Percentiles rank a stretch among this genome's conserved stretches.
phyloP scores from a whole-genome alignment of 192 early-diverging fungal species.

The Coemansia sp. region DNA sequence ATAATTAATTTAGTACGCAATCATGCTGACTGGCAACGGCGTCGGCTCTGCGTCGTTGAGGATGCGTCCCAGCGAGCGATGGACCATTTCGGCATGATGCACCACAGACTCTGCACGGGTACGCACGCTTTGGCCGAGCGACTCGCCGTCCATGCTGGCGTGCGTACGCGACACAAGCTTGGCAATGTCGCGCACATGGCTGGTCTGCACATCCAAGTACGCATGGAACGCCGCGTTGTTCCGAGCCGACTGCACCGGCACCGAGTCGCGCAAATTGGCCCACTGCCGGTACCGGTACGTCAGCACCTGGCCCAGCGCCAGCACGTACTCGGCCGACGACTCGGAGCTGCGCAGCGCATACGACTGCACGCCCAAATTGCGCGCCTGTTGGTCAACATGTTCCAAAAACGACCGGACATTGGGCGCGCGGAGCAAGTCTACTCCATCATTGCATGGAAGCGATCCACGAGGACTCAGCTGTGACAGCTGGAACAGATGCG shows the following conservation, averaged over 20 bases:
- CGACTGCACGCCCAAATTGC: slow-evolving; percentile 53
- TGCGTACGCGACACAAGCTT: slow-evolving; percentile 63
- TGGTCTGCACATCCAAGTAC: slow-evolving; percentile 63
- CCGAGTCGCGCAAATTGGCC: slow-evolving; percentile 86
- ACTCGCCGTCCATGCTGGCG: slow-evolving; percentile 57
- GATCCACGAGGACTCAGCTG: slow-evolving; percentile 77
- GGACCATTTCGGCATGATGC: slow-evolving; percentile 33
- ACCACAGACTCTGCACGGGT: slow-evolving; percentile 16
- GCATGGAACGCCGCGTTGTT: slow-evolving; percentile 66
- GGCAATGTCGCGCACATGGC: slow-evolving; percentile 56
- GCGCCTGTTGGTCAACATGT: slow-evolving; percentile 62
- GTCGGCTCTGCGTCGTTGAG: slow-evolving; percentile 18
- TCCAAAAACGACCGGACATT: slow-evolving; percentile 78
- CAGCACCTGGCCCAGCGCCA: slow-evolving; percentile 78
- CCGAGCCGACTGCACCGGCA: slow-evolving; percentile 73
- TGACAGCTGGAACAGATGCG: slow-evolving; percentile 84
- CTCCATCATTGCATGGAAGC: slow-evolving; percentile 70
- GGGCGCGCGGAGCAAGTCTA: slow-evolving; percentile 73
- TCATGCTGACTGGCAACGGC: slow-evolving; percentile 43
- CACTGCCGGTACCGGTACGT: slow-evolving; percentile 86
- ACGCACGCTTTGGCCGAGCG: slow-evolving; percentile 17
- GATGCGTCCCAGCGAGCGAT: slow-evolving; percentile 38
- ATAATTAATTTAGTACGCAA: slow-evolving; percentile 22
- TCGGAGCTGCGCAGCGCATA: slow-evolving; percentile 65
- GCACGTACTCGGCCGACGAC: slow-evolving; percentile 69